Evolutionary conservation across 768 basidiomycete species (phyloP), one percentile per base, ranked within the genome.

Genomic region (Boletellus sp.): DNA sequence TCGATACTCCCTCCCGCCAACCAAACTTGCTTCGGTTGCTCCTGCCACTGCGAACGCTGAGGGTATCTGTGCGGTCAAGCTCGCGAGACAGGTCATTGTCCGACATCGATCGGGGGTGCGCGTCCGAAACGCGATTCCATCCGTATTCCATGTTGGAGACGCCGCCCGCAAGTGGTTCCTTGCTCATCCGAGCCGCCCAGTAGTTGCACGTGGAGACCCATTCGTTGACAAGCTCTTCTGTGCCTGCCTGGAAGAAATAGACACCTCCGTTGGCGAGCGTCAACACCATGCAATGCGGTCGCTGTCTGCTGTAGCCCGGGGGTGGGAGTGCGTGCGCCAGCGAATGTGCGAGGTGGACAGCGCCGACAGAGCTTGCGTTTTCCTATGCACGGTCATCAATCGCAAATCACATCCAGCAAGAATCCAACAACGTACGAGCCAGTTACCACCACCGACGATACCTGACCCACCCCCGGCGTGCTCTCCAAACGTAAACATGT

Each of bases 71-170:
- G 12, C 61, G 67, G 49, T 75, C 75, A 47, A 85, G 77, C 9
- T 65, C 64, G n/a, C 77, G 75, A 11, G 72, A 45, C 15, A 77
- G 63, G 42, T 82, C 83, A 46, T 76, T 76, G 47, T 88, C 84
- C 19, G 86, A 83, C 20, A 72, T 65, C 11, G 83, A 78, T 6
- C 78, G 78, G 1, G 69, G 71, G 49, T 80, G 79, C 35, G 74
- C 58, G 51, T 86, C 86, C 22, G 74, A 58, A 8, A 92, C 78
- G 17, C 90, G 79, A 66, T 83, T 94, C 96, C 96, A 99, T 9
- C 96, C 96, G 63, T 98, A 96, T 68, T 99, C 96, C 90, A 98
- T 95, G 71, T 98, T 99, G 42, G 92, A 94, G 8, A 99, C 94
- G 20, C 96, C 96, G 5, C 96, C 96, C 2, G 89, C 79, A 3